Conservation (phyloP, 2,329 filamentous ascomycete genomes). For the Dactylonectria macrodidyma region DNA sequence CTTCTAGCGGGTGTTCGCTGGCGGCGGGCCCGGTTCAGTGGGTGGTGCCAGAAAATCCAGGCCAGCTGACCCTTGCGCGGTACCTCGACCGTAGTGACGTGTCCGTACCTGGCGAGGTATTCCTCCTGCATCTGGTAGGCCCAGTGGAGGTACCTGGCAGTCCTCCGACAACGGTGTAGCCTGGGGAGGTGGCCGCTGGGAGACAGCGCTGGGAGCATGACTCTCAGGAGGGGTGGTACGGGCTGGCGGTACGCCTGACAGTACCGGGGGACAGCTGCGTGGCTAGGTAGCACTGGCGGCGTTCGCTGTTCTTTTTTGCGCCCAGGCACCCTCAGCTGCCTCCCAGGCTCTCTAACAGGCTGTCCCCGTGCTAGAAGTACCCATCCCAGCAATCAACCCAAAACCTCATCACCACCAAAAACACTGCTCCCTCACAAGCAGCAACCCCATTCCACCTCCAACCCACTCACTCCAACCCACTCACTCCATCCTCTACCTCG, state of each 20-base stretch:
- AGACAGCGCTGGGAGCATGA: neutral
- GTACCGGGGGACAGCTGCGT: slow-evolving; percentile 6
- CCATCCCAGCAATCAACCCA: slow-evolving; percentile 28
- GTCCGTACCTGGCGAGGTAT: slow-evolving; percentile 19
- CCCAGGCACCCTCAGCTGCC: neutral
- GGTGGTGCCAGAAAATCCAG: slow-evolving; percentile 13
- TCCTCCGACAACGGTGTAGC: slow-evolving; percentile 28
- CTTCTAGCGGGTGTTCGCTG: neutral
- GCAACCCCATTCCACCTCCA: neutral
- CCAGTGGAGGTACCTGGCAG: neutral
- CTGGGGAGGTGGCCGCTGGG: slow-evolving; percentile 20
- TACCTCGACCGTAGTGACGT: slow-evolving; percentile 26
- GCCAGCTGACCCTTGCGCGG: slow-evolving; percentile 21
- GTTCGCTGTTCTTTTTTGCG: neutral
- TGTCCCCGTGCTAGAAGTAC: neutral
- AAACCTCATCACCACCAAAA: slow-evolving; percentile 26
- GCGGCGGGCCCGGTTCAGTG: too few relatives aligned
- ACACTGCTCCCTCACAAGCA: slow-evolving; percentile 10
- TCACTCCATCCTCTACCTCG: too few relatives aligned
- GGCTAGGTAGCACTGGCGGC: slow-evolving; percentile 4
- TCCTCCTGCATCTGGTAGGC: neutral
- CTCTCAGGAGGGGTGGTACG: neutral
- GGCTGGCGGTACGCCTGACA: slow-evolving; percentile 9
- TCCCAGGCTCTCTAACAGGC: slow-evolving; percentile 4
- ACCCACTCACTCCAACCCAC: neutral